Evolutionary conservation across 2,329 filamentous ascomycete genomes (phyloP).

Genomic region (Cladosporium sp.): DNA sequence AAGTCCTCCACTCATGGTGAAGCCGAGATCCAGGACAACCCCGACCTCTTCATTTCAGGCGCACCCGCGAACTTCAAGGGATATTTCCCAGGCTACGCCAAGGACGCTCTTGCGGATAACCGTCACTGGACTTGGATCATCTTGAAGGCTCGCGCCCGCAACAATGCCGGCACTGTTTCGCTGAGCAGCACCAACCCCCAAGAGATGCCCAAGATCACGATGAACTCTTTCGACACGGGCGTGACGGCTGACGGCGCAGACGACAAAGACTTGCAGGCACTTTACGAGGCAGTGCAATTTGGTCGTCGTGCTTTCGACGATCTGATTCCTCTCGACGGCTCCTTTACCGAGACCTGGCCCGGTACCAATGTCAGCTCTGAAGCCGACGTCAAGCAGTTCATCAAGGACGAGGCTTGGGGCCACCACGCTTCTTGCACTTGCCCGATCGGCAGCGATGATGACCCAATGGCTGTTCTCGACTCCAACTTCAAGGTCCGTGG

Average conservation of each 20-base stretch:
- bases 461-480: constrained; percentile 39
- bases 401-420: constrained; percentile 15
- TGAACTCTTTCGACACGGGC: constrained; percentile 20
- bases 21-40: constrained; percentile 42
- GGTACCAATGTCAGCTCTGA: constrained; percentile 9
- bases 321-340: constrained; percentile 8
- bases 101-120: constrained; percentile 40
- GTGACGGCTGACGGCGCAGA: constrained; percentile 9
- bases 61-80: constrained; percentile 51
- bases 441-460: constrained; percentile 29
- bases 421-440: constrained; percentile 47
- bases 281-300: constrained; percentile 54
- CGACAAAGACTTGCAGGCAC: constrained; percentile 45
- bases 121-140: constrained; percentile 47
- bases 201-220: constrained; percentile 14
- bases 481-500: constrained; percentile 34
- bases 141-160: constrained; percentile 60
- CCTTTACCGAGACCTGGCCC: constrained; percentile 12
- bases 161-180: constrained; percentile 36
- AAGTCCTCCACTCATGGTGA: constrained; percentile 37
- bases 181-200: constrained; percentile 23
- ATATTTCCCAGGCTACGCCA: constrained; percentile 51
- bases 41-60: constrained; percentile 52
- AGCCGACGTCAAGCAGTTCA: constrained; percentile 11
- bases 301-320: constrained; percentile 39